These are phyloP conservation scores for Rubroboletus satanas DNA, from an alignment of 768 basidiomycete species.

Conservation along the genomic window DNA sequence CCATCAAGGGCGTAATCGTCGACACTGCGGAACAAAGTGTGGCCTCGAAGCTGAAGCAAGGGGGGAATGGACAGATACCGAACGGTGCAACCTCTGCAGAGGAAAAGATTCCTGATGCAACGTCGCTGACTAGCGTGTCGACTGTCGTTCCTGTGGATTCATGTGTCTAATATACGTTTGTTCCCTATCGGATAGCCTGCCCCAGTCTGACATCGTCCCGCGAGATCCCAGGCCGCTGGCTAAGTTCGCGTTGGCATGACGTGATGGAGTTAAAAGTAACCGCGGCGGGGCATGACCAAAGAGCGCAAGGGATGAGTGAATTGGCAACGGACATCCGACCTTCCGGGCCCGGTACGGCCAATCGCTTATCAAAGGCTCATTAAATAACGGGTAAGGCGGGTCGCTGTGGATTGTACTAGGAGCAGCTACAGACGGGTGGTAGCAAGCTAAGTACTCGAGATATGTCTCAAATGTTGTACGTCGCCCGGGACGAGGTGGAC, in stretches of 20 bases:
- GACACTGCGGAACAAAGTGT: conserved; percentile 14
- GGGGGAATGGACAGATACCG: conserved; percentile 4
- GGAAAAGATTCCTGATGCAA: conserved; percentile 21
- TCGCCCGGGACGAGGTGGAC: neutral
- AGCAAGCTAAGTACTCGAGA: neutral
- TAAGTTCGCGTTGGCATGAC: conserved; percentile 12
- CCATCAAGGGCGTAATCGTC: conserved; percentile 32
- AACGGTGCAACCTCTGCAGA: conserved; percentile 10
- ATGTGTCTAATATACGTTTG: conserved; percentile 13
- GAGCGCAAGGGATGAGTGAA: conserved; percentile 21
- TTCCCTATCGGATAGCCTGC: neutral
- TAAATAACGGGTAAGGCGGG: neutral
- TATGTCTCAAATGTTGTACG: neutral
- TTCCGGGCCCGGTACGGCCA: conserved; percentile 17
- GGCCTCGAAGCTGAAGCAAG: conserved; percentile 11
- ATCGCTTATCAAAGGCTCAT: conserved; percentile 1
- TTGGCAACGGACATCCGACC: conserved; percentile 12
- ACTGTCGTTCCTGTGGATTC: conserved; percentile 21
- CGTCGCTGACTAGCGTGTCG: conserved; percentile 12
- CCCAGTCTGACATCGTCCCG: neutral
- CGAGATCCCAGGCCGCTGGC: conserved; percentile 4
- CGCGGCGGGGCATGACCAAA: conserved; percentile 19
- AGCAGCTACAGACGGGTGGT: neutral
- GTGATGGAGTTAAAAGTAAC: neutral
- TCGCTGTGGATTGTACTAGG: neutral